A percentile compares a stretch with the other conserved stretches of the same genome.
phyloP scores from a whole-genome alignment of 306 rosid genomes.

The Prunus padus region DNA sequence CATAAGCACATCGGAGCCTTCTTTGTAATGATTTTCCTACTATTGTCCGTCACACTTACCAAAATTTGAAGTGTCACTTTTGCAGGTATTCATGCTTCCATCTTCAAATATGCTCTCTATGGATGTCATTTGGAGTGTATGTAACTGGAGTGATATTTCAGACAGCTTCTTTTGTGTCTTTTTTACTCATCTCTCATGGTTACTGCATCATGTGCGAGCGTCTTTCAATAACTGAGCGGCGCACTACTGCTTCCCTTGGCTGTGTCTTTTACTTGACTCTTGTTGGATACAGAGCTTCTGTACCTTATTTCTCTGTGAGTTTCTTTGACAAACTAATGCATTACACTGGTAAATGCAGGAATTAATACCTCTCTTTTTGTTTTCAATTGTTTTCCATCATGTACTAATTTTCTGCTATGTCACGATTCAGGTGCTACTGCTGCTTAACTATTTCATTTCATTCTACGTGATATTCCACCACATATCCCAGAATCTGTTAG shows the following conservation, averaged over 20 bases:
- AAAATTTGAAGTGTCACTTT: neutral
- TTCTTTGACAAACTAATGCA: conserved; percentile 16
- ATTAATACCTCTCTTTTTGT: neutral
- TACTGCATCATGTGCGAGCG: conserved; percentile 95
- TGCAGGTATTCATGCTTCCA: conserved; percentile 93
- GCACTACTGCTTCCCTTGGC: conserved; percentile 85
- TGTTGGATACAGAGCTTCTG: conserved; percentile 87
- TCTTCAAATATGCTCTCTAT: conserved; percentile 80
- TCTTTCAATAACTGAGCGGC: conserved; percentile 79
- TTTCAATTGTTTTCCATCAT: conserved; percentile 14
- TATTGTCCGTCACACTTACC: neutral
- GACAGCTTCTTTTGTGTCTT: conserved; percentile 83
- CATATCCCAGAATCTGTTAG: conserved; percentile 72
- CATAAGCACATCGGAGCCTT: neutral
- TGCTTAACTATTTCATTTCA: conserved; percentile 68
- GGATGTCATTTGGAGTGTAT: conserved; percentile 98
- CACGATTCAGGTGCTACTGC: conserved; percentile 70
- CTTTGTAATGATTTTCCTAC: neutral
- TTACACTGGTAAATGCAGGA: conserved; percentile 7
- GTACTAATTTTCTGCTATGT: conserved; percentile 24
- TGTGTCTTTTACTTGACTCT: conserved; percentile 92
- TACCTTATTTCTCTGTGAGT: conserved; percentile 88
- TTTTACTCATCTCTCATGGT: conserved; percentile 92
- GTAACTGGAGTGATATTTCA: conserved; percentile 95
- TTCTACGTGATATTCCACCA: conserved; percentile 87